Percentiles rank a stretch among this genome's conserved stretches.
phyloP scores from a whole-genome alignment of 2,329 filamentous ascomycete species.

The Alternaria sp. region DNA sequence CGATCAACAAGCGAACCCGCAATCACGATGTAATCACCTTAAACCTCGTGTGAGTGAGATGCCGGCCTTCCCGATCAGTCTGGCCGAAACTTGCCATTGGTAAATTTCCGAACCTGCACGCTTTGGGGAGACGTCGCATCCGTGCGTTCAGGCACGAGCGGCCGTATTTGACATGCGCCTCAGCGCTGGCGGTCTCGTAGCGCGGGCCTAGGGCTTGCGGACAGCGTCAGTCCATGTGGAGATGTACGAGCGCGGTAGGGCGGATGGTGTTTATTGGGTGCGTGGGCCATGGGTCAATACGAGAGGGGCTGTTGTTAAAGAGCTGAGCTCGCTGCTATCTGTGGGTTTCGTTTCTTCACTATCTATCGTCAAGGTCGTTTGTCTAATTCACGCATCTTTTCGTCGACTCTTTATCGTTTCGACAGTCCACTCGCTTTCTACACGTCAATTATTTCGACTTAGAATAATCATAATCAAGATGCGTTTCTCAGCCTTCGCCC shows the following conservation, averaged over 20 bases:
- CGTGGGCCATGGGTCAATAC: slow-evolving; percentile 19
- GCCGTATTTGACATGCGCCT: slow-evolving; percentile 11
- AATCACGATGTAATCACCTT: background rate
- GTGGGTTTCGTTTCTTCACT: background rate
- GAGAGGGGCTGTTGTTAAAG: slow-evolving; percentile 12
- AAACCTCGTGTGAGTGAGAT: background rate
- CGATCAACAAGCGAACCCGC: background rate
- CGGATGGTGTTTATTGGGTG: slow-evolving; percentile 17
- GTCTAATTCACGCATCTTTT: background rate
- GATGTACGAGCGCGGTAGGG: slow-evolving; percentile 9
- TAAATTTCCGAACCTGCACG: slow-evolving; percentile 2
- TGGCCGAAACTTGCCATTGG: slow-evolving; percentile 4
- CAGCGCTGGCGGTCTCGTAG: slow-evolving; percentile 13
- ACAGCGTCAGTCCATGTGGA: slow-evolving; percentile 12
- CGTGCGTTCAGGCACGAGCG: slow-evolving; percentile 20
- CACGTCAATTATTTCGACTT: background rate
- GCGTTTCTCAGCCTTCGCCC: slow-evolving; percentile 33
- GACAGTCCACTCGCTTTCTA: slow-evolving; percentile 7
- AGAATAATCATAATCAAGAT: slow-evolving; percentile 35
- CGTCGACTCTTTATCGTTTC: background rate
- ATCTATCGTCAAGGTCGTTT: background rate
- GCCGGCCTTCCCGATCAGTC: slow-evolving; percentile 8
- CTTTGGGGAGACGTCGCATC: slow-evolving; percentile 2
- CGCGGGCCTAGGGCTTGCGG: slow-evolving; percentile 19
- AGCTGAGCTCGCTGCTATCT: slow-evolving; percentile 3